phyloP scores from a whole-genome alignment of 2,329 filamentous ascomycete genomes.

The Ceratocystis diversiconidia region DNA sequence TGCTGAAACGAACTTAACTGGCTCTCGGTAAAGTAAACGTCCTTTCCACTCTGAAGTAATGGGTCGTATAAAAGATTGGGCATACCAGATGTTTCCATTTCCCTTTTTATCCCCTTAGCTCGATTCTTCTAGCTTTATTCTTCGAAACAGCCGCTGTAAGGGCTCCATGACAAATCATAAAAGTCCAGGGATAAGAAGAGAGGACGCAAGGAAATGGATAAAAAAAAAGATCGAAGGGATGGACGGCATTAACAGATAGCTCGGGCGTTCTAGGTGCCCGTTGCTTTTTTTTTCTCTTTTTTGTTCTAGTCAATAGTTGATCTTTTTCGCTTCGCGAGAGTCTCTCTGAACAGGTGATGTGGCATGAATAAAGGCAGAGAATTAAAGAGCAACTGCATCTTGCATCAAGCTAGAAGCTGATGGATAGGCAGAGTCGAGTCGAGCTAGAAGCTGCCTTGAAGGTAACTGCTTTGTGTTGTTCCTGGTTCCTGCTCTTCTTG shows the following conservation, averaged over 20 bases:
- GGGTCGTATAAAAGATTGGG: neutral
- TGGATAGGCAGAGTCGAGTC: neutral
- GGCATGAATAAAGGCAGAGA: neutral
- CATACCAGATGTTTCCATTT: too few species aligned
- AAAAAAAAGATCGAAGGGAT: neutral
- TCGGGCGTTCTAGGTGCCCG: neutral
- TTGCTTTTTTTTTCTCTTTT: neutral
- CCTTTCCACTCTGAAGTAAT: neutral
- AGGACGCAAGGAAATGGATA: neutral
- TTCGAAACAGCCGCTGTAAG: neutral
- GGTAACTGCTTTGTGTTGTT: neutral
- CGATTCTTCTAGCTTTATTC: slow-evolving; percentile 1
- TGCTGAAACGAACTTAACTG: too few species aligned
- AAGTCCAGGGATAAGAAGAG: neutral
- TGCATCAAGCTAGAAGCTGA: neutral
- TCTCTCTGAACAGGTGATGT: neutral
- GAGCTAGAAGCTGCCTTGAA: neutral
- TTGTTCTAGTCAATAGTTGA: neutral
- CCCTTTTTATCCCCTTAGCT: neutral
- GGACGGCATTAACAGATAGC: neutral
- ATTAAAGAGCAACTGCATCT: neutral
- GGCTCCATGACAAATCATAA: neutral
- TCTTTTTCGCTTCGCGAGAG: too few species aligned
- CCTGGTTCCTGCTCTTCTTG: neutral
- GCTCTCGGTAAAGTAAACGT: neutral